Base-by-base conservation (phyloP, 2,329 filamentous ascomycete genomes). In the Scopulariopsis brevicaulis region DNA sequence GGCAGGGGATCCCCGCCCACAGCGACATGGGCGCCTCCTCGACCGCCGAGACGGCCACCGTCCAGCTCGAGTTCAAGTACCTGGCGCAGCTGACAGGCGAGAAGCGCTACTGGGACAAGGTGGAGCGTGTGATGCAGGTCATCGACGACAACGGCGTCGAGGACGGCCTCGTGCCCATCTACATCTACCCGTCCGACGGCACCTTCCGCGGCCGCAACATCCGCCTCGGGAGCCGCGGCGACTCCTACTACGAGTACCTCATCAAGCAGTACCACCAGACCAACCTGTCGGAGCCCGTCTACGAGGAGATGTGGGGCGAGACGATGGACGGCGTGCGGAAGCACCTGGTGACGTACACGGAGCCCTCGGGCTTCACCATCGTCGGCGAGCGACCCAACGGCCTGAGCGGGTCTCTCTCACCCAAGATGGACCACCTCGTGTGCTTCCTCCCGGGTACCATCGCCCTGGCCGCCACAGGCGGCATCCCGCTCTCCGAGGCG, bases 251-350 rank as follows among this genome's bases (percentile, higher is more conserved):
- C 73, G 90, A 99, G 73, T 99, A 99, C 70, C 83, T 99, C 55
- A 95, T 97, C 77, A 99, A 99, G 75, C 94, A 99, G 70, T 97
- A 96, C 69, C 79, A 96, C 22, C 94, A 99, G 71, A 99, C 94
- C 14, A 89, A 89, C 59, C 84, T 88, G 68, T 79, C 92, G 66
- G 93, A 99, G 69, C 78, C 84, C 0, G 74, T 97, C 18, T 99
- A 99, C 71, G 78, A 86, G 63, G 89, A 94, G 15, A 89, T 99
- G 85, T 99, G 95, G 92, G 80, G 93, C 46, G 88, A 99, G 68
- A 80, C 90, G 15, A 76, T 99, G 53, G 77, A 76, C 18, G 94
- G 93, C 55, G 85, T 97, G 59, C 90, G 93, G 66, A 96, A 96
- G 72, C 86, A 99, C 68, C 81, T 99, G 34, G 77, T 99, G 63